Conservation (phyloP, 164 flowering plant genomes). For the Vitis riparia region DNA sequence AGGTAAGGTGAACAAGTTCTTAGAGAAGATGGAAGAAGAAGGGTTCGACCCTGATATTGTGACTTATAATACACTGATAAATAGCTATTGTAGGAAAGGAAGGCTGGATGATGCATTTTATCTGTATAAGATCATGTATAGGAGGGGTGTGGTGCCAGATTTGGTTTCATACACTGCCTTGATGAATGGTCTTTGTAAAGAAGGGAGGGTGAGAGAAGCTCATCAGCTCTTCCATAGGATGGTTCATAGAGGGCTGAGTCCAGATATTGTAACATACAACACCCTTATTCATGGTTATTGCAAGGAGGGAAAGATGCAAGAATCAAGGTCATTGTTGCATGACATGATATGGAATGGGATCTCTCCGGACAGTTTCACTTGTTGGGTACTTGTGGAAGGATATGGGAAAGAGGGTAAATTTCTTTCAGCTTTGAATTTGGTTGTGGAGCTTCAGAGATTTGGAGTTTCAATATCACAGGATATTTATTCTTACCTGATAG, state of each 20-base stretch:
- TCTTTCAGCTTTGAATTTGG: slow-evolving; percentile 71
- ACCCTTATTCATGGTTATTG: slow-evolving; percentile 80
- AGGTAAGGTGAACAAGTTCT: slow-evolving; percentile 61
- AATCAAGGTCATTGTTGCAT: slow-evolving; percentile 50
- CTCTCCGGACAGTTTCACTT: slow-evolving; percentile 64
- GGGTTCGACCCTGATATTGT: slow-evolving; percentile 91
- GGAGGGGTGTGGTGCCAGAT: slow-evolving; percentile 68
- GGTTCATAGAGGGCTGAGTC: slow-evolving; percentile 65
- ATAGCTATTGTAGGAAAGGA: slow-evolving; percentile 64
- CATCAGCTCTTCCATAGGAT: slow-evolving; percentile 71
- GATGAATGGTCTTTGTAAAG: slow-evolving; percentile 74
- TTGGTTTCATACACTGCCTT: slow-evolving; percentile 73
- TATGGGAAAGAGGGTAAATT: slow-evolving; percentile 50
- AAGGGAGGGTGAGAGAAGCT: slow-evolving; percentile 62
- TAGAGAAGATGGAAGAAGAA: slow-evolving; percentile 92
- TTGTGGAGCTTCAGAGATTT: slow-evolving; percentile 54
- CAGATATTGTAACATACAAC: slow-evolving; percentile 64
- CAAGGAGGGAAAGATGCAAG: slow-evolving; percentile 69
- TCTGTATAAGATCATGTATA: slow-evolving; percentile 78
- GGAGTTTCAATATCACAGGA: slow-evolving; percentile 44
- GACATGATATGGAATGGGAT: slow-evolving; percentile 64
- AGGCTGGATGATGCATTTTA: slow-evolving; percentile 76
- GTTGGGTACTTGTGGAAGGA: slow-evolving; percentile 59
- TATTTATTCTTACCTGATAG: slow-evolving; percentile 44
- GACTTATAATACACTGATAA: slow-evolving; percentile 80